Percentiles rank a stretch among this genome's conserved stretches.
These are phyloP conservation scores for Cladosporium sp. DNA, from an alignment of 2,329 filamentous ascomycete genomes.

Conservation along the genomic window DNA sequence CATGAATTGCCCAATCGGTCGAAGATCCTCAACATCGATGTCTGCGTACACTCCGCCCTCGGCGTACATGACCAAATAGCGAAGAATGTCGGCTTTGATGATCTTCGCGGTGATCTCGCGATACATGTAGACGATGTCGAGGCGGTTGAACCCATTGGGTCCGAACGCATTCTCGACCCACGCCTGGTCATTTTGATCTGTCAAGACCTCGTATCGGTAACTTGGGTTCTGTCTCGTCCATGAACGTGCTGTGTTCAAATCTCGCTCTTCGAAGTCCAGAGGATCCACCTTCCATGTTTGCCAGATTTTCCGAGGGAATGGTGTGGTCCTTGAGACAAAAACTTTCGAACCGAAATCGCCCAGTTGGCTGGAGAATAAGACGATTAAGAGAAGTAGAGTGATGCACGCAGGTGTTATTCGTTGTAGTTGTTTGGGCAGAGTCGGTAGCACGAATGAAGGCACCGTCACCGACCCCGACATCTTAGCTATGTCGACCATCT, in stretches of 20 bases:
- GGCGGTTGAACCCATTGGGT: slow-evolving; percentile 63
- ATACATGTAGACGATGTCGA: slow-evolving; percentile 65
- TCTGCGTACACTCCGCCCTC: slow-evolving; percentile 64
- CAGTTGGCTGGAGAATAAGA: slow-evolving; percentile 2
- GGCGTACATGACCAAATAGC: slow-evolving; percentile 68
- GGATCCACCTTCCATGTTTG: slow-evolving; percentile 74
- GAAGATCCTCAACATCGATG: slow-evolving; percentile 59
- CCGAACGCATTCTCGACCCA: slow-evolving; percentile 71
- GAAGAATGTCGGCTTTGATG: slow-evolving; percentile 65
- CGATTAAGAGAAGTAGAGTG: neutral
- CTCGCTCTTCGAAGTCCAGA: slow-evolving; percentile 64
- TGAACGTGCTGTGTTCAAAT: slow-evolving; percentile 60
- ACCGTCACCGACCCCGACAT: neutral
- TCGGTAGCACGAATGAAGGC: neutral
- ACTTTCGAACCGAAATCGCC: slow-evolving; percentile 4
- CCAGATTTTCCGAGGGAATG: slow-evolving; percentile 71
- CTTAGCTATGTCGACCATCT: neutral
- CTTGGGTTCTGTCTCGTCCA: slow-evolving; percentile 68
- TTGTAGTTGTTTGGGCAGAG: slow-evolving; percentile 8
- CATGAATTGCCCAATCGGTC: slow-evolving; percentile 58
- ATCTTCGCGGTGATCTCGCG: slow-evolving; percentile 62
- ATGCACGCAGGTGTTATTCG: slow-evolving; percentile 5
- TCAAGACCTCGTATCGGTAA: slow-evolving; percentile 68
- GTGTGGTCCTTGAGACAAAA: slow-evolving; percentile 22
- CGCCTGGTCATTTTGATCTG: slow-evolving; percentile 65